phyloP scores from a whole-genome alignment of 768 basidiomycete species.

The Podaxis sp. region DNA sequence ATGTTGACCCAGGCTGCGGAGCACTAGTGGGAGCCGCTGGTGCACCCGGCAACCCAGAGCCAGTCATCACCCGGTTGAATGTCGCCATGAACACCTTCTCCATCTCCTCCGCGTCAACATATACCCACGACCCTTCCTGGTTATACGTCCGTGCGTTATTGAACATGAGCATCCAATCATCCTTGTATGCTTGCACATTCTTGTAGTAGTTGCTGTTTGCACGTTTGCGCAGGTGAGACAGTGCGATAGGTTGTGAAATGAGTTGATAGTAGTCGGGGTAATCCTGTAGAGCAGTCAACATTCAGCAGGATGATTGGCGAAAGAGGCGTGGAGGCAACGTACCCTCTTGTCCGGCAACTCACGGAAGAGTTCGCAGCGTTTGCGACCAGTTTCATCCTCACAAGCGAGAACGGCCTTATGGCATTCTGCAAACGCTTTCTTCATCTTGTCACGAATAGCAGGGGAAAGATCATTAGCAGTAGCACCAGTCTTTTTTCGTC shows the following conservation, averaged over 20 bases:
- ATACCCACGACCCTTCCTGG: conserved; percentile 93
- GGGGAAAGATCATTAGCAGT: conserved; percentile 49
- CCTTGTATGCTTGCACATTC: conserved; percentile 64
- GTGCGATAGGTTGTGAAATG: conserved; percentile 84
- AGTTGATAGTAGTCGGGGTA: conserved; percentile 93
- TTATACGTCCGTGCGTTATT: conserved; percentile 93
- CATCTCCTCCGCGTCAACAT: conserved; percentile 92
- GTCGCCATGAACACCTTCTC: conserved; percentile 80
- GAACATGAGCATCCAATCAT: conserved; percentile 91
- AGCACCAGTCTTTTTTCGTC: conserved; percentile 61
- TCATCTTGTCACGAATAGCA: conserved; percentile 71
- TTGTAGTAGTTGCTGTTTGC: conserved; percentile 67
- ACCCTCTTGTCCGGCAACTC: conserved; percentile 82
- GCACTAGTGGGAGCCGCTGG: conserved; percentile 31
- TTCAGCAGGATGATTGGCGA: conserved; percentile 1
- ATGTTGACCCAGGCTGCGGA: conserved; percentile 36
- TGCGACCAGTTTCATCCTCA: conserved; percentile 71
- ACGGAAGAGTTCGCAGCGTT: conserved; percentile 84
- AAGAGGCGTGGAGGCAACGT: conserved; percentile 18
- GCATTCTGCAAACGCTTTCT: conserved; percentile 77
- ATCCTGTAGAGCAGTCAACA: conserved; percentile 44
- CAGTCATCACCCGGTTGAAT: conserved; percentile 61
- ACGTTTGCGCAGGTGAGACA: conserved; percentile 83
- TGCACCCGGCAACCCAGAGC: conserved; percentile 76
- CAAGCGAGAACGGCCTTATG: conserved; percentile 71